Evolutionary conservation across 176 grass and related monocot species (phyloP).

Genomic region (Leersia perrieri): DNA sequence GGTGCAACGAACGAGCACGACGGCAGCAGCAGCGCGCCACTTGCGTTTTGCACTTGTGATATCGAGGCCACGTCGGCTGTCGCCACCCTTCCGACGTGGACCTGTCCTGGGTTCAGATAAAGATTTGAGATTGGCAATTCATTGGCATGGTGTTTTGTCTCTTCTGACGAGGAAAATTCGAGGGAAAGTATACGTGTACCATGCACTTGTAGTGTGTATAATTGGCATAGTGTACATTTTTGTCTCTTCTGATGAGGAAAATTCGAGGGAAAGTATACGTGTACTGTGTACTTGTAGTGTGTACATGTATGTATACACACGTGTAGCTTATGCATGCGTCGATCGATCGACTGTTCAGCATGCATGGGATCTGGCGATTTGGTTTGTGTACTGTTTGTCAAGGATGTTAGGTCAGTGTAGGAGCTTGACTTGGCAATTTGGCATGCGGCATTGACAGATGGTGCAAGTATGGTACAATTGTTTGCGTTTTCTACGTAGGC

Average conservation of each 20-base stretch:
- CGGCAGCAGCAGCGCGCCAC: background rate
- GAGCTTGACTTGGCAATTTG: background rate
- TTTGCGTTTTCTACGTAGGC: background rate
- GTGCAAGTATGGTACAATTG: background rate
- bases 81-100: background rate
- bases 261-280: background rate
- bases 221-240: background rate
- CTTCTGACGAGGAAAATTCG: background rate
- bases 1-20: background rate
- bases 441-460: background rate
- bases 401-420: background rate
- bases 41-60: background rate
- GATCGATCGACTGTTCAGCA: background rate
- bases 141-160: background rate
- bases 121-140: background rate
- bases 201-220: no score
- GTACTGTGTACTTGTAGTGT: no score
- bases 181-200: background rate
- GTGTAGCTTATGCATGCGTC: background rate
- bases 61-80: constrained; percentile 18
- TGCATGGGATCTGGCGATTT: no score
- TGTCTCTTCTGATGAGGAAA: constrained; percentile 1
- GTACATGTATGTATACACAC: background rate
- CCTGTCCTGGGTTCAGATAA: background rate
- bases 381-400: background rate